phyloP scores from a whole-genome alignment of 2,329 filamentous ascomycete genomes.

The Penicillium capsulatum region DNA sequence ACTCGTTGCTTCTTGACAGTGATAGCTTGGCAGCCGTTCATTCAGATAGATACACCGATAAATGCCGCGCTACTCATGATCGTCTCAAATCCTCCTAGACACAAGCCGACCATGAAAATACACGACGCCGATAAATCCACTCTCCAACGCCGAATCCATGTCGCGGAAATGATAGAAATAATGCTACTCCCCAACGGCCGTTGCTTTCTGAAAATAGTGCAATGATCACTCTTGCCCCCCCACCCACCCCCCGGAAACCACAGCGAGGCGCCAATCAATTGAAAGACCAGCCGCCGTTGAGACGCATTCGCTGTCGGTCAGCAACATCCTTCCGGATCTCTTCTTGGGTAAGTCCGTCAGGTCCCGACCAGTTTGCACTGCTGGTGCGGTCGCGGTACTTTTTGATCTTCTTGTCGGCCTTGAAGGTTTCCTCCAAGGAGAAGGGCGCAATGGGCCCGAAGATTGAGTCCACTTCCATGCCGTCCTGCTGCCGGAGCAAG shows the following conservation, averaged over 20 bases:
- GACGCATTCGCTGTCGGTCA: constrained; percentile 70
- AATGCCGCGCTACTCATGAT: too few species aligned
- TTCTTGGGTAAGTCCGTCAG: constrained; percentile 80
- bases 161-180: constrained; percentile 2
- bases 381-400: constrained; percentile 88
- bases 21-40: too few species aligned
- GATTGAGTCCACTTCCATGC: constrained; percentile 69
- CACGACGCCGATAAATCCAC: constrained; percentile 14
- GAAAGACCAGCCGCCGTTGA: constrained; percentile 83
- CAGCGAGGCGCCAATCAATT: background rate
- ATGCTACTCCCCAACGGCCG: constrained; percentile 4
- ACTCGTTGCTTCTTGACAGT: too few species aligned
- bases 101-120: constrained; percentile 11
- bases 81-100: too few species aligned
- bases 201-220: constrained; percentile 8
- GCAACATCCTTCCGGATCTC: constrained; percentile 77
- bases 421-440: constrained; percentile 96
- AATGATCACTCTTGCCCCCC: background rate
- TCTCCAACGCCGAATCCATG: constrained; percentile 11
- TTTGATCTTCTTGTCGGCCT: constrained; percentile 79
- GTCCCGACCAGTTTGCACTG: constrained; percentile 85
- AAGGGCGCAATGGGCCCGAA: constrained; percentile 86
- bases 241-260: too few species aligned
- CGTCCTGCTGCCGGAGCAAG: constrained; percentile 75
- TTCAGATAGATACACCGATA: too few species aligned